Evolutionary conservation across 257 asterid species (phyloP).

Genomic region (Avicennia marina): DNA sequence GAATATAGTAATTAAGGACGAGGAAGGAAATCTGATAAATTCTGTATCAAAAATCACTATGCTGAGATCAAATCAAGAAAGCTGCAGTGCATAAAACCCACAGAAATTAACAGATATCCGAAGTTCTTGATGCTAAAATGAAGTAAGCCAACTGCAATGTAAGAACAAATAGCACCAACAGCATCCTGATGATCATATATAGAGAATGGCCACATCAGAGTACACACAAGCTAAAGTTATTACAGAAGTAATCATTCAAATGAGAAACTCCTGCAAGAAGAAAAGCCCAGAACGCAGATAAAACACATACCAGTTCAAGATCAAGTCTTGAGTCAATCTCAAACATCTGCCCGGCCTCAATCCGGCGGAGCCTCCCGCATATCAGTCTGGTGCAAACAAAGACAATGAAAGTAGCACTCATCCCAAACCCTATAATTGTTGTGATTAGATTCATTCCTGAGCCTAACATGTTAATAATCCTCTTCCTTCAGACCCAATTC

Average conservation of each 20-base stretch:
- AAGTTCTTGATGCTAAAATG: constrained; percentile 5
- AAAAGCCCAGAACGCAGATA: constrained; percentile 4
- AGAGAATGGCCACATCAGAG: background rate
- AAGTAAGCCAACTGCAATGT: background rate
- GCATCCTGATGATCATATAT: background rate
- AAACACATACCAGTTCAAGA: constrained; percentile 60
- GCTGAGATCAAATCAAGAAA: too few species aligned
- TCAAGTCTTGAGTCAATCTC: constrained; percentile 71
- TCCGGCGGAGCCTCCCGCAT: constrained; percentile 69
- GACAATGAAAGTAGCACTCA: constrained; percentile 93
- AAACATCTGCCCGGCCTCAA: constrained; percentile 64
- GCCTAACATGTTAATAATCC: constrained; percentile 66
- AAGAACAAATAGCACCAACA: background rate
- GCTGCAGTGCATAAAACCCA: too few species aligned
- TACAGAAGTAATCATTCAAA: background rate
- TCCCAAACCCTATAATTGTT: constrained; percentile 84
- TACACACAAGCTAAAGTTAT: background rate
- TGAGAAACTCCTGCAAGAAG: background rate
- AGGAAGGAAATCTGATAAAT: too few species aligned
- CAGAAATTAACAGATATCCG: too few species aligned
- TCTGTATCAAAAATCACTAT: too few species aligned
- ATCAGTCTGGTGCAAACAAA: constrained; percentile 81
- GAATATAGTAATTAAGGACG: too few species aligned
- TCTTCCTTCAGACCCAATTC: constrained; percentile 14
- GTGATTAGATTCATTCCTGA: constrained; percentile 80